A percentile compares a stretch with the other conserved stretches of the same genome.
Conservation (phyloP, 2,329 filamentous ascomycete species). For the Knufia petricola region DNA sequence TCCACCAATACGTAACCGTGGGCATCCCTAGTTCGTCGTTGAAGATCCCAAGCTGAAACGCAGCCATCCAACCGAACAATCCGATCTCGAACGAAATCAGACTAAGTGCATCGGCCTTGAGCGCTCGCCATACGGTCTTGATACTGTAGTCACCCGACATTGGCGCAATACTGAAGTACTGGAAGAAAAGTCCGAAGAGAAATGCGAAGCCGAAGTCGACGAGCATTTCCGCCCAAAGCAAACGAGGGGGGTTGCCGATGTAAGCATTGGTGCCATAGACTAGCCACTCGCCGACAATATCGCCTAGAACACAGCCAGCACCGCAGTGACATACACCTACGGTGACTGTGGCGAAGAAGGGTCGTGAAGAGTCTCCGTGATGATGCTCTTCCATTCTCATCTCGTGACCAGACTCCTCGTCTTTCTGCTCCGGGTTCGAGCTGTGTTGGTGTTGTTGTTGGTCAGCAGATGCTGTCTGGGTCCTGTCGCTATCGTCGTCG, state of each 20-base stretch:
- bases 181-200: conserved; percentile 25
- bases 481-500: too few relatives aligned
- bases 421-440: too few relatives aligned
- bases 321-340: conserved; percentile 26
- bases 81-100: conserved; percentile 26
- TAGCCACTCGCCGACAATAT: conserved; percentile 26
- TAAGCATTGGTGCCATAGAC: conserved; percentile 23
- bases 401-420: too few relatives aligned
- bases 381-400: too few relatives aligned
- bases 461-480: too few relatives aligned
- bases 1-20: conserved; percentile 26
- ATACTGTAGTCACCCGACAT: conserved; percentile 25
- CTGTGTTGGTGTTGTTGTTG: too few relatives aligned
- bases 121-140: conserved; percentile 21
- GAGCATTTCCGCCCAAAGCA: conserved; percentile 17
- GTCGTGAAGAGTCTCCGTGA: neutral
- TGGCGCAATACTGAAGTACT: conserved; percentile 28
- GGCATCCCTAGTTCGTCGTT: conserved; percentile 22
- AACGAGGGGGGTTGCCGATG: conserved; percentile 12
- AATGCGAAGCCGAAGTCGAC: conserved; percentile 25
- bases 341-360: conserved; percentile 19
- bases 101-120: conserved; percentile 25
- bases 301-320: conserved; percentile 26
- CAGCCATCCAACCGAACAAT: conserved; percentile 26
- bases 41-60: conserved; percentile 25